These are phyloP conservation scores for Ustilago curta DNA, from an alignment of 1,284 basidiomycete genomes.

Conservation along the genomic window DNA sequence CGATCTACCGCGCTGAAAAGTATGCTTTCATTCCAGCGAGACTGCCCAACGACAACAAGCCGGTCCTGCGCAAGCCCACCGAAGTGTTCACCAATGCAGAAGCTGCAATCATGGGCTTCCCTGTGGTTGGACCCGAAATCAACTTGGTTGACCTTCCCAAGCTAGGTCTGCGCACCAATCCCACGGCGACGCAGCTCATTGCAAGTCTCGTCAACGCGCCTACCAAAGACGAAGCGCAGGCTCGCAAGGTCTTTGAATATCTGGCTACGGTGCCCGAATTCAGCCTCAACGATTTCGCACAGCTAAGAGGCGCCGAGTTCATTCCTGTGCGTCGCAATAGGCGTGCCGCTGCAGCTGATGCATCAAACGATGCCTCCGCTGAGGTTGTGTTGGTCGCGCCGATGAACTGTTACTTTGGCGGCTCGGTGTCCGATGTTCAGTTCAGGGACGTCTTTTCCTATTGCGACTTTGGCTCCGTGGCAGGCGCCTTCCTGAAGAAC, in stretches of 20 bases:
- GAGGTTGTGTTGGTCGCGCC: conserved; percentile 55
- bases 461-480: conserved; percentile 82
- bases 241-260: conserved; percentile 80
- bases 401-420: conserved; percentile 75
- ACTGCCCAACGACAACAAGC: conserved; percentile 71
- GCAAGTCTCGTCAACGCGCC: conserved; percentile 76
- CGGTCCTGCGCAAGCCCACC: conserved; percentile 77
- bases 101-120: conserved; percentile 82
- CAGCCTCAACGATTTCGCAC: conserved; percentile 40
- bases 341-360: conserved; percentile 3
- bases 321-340: conserved; percentile 55
- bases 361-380: conserved; percentile 13
- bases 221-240: conserved; percentile 75
- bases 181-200: conserved; percentile 78
- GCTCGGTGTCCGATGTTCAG: conserved; percentile 40
- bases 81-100: conserved; percentile 82
- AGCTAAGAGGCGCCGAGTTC: conserved; percentile 50
- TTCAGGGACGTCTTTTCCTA: conserved; percentile 78
- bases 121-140: conserved; percentile 74
- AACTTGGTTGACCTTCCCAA: conserved; percentile 75
- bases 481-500: conserved; percentile 82
- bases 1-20: conserved; percentile 45
- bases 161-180: conserved; percentile 81
- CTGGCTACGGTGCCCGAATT: conserved; percentile 74
- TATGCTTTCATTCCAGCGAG: conserved; percentile 79